Evolutionary conservation across 768 basidiomycete genomes (phyloP).

Genomic region (Jaapia argillacea): DNA sequence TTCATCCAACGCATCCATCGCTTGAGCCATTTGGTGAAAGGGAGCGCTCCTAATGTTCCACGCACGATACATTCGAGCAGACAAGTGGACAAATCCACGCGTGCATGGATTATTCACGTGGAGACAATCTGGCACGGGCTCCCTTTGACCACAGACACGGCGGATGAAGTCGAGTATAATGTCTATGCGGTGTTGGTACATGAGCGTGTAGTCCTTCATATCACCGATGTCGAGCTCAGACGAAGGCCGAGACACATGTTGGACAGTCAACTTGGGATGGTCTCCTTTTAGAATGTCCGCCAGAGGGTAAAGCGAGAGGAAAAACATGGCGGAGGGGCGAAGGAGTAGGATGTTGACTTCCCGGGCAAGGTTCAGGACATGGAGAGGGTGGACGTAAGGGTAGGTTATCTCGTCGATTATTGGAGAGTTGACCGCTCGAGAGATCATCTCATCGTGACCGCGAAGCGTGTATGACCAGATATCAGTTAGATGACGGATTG

Average conservation of each 20-base stretch:
- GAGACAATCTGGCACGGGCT: constrained; percentile 19
- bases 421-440: constrained; percentile 33
- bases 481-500: constrained; percentile 34
- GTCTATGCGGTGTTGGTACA: constrained; percentile 46
- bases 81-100: constrained; percentile 31
- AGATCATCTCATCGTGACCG: constrained; percentile 48
- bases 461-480: constrained; percentile 45
- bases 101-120: constrained; percentile 21
- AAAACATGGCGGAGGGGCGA: constrained; percentile 43
- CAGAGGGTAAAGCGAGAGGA: constrained; percentile 47
- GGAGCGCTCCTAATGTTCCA: constrained; percentile 44
- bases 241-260: constrained; percentile 41
- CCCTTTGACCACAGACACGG: constrained; percentile 25
- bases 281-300: constrained; percentile 35
- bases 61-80: constrained; percentile 32
- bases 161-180: constrained; percentile 39
- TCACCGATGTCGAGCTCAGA: constrained; percentile 30
- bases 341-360: constrained; percentile 37
- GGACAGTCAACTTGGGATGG: constrained; percentile 40
- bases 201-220: constrained; percentile 39
- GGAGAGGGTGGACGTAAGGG: constrained; percentile 49
- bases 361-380: constrained; percentile 44
- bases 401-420: constrained; percentile 35
- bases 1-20: constrained; percentile 23
- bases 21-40: constrained; percentile 43